Base-by-base conservation (phyloP, 2,329 filamentous ascomycete genomes). In the Diplodia mutila region DNA sequence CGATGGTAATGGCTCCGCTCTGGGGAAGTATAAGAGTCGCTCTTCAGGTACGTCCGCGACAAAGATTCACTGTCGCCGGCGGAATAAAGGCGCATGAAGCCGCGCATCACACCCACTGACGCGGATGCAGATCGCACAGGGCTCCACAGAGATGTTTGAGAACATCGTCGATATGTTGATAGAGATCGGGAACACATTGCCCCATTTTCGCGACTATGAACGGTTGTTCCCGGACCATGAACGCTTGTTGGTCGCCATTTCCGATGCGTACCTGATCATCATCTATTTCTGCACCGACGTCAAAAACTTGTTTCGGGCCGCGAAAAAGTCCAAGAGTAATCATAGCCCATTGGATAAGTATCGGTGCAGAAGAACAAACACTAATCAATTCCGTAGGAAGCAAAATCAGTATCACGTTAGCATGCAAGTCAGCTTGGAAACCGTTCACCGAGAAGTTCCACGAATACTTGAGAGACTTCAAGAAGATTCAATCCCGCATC, bases 11-110 rank as follows among this genome's bases (percentile, higher is more conserved):
- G 12, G 70, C 67, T 54, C 72, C 70, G 18, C 46, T 75, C 1
- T 74, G 70, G 72, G 72, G 73, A 27, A 72, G 71, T 46, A 53
- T 74, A 6, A 66, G 72, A 16, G 69, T 74, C 0, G 48, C 72
- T 7, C 27, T 74, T 21, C 70, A 73, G 57, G 69, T 72, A 34
- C 32, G 32, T 11, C 8, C 32, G 11, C 32, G 29, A 3, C 7
- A 29, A 7, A 3, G 7, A 29, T 29, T 29, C 7, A 29, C 29
- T 29, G 7, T 29, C 29, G 29, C 29, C 7, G 7, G 3, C 29
- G 11, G 32, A 12, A 66, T 63, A 4, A 29, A 59, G 29, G 4
- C 29, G 3, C 29, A 7, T 29, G 4, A 29, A 29, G 8, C 6
- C 4, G 29, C 29, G 29, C 4, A 29, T 29, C 29, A 29, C 29